A percentile compares a stretch with the other conserved stretches of the same genome.
Conservation (phyloP, 1,284 basidiomycete genomes). For the Fomitopsis palustris region DNA sequence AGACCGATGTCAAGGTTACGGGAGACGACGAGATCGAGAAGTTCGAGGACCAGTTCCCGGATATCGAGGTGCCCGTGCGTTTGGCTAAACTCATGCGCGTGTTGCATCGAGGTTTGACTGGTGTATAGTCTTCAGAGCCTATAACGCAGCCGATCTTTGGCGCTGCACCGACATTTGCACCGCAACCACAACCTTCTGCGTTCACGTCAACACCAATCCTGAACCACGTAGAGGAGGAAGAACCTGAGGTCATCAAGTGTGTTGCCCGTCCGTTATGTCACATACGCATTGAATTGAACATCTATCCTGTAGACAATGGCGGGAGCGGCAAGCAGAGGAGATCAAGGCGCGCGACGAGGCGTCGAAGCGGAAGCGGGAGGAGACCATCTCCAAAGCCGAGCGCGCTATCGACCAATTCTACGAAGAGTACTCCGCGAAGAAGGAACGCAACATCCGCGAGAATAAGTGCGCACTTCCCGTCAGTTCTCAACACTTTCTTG, state of each 20-base stretch:
- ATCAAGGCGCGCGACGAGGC: conserved; percentile 80
- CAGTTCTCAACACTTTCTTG: neutral
- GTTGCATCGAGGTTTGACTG: neutral
- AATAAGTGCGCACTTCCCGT: conserved; percentile 75
- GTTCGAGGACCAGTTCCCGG: conserved; percentile 92
- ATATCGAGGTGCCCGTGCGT: conserved; percentile 67
- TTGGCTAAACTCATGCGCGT: neutral
- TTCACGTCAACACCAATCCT: conserved; percentile 72
- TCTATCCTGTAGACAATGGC: conserved; percentile 70
- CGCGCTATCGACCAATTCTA: conserved; percentile 95
- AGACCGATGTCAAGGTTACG: conserved; percentile 71
- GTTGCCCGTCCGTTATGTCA: conserved; percentile 19
- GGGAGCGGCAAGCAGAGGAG: conserved; percentile 82
- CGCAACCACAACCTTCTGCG: conserved; percentile 67
- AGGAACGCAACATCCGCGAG: conserved; percentile 89
- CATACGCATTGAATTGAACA: neutral
- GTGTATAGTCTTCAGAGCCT: conserved; percentile 8
- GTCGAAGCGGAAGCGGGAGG: conserved; percentile 78
- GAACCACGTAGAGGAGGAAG: conserved; percentile 73
- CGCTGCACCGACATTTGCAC: conserved; percentile 58
- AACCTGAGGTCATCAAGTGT: conserved; percentile 86
- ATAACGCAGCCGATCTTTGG: conserved; percentile 40
- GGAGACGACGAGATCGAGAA: conserved; percentile 86
- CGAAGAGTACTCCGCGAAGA: conserved; percentile 88
- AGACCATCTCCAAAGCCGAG: conserved; percentile 88